Percentiles rank a stretch among this genome's conserved stretches.
Conservation (phyloP, 2,329 filamentous ascomycete species). For the Beauveria pseudobassiana region DNA sequence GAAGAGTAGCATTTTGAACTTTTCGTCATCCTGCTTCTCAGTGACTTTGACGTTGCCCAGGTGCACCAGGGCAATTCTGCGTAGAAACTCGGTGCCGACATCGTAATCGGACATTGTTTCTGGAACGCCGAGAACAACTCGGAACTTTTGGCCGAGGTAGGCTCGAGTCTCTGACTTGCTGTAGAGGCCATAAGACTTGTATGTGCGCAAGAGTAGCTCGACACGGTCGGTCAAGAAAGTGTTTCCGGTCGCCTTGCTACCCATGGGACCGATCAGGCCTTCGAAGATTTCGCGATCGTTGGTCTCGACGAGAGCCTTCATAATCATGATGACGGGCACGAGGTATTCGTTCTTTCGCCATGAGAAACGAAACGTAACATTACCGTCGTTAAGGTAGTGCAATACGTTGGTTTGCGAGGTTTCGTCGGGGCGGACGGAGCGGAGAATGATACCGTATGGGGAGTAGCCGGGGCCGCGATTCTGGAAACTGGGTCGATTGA, state of each 20-base stretch:
- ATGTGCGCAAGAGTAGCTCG: conserved; percentile 84
- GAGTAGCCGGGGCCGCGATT: conserved; percentile 85
- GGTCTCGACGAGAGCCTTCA: conserved; percentile 91
- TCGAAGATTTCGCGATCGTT: conserved; percentile 96
- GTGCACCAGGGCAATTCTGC: conserved; percentile 85
- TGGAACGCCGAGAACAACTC: conserved; percentile 75
- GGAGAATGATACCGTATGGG: conserved; percentile 81
- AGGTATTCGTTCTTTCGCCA: conserved; percentile 97
- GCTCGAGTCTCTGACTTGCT: conserved; percentile 73
- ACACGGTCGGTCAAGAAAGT: conserved; percentile 94
- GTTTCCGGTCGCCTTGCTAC: conserved; percentile 71
- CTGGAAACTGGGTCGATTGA: conserved; percentile 81
- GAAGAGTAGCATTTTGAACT: conserved; percentile 88
- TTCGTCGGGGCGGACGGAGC: conserved; percentile 92
- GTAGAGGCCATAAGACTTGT: conserved; percentile 84
- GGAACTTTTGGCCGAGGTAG: conserved; percentile 86
- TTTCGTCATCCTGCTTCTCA: conserved; percentile 77
- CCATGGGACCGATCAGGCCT: conserved; percentile 71
- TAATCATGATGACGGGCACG: conserved; percentile 91
- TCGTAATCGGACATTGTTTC: conserved; percentile 82
- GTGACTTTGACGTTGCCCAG: conserved; percentile 80
- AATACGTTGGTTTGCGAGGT: conserved; percentile 96
- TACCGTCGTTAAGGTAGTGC: conserved; percentile 92
- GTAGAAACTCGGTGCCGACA: conserved; percentile 82
- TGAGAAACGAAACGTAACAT: conserved; percentile 93